Conservation (phyloP, 768 basidiomycete species). For the Boletus speciosus region DNA sequence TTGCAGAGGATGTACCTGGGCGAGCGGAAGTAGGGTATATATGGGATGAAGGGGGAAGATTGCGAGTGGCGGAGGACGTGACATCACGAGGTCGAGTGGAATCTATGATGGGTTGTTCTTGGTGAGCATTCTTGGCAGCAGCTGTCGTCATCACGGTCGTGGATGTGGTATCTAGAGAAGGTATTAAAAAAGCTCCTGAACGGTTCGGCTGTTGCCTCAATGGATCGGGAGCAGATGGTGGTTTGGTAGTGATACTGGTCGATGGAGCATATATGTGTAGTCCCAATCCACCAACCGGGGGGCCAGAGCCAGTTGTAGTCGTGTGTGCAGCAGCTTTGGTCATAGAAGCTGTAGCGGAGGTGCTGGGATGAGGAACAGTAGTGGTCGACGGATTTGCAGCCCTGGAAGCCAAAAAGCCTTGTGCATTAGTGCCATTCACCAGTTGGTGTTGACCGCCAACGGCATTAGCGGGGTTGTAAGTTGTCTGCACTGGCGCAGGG, state of each 20-base stretch:
- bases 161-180: constrained; percentile 16
- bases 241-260: constrained; percentile 8
- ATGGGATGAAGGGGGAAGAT: constrained; percentile 18
- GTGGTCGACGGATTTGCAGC: constrained; percentile 1
- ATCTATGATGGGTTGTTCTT: constrained; percentile 23
- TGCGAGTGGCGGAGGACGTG: constrained; percentile 16
- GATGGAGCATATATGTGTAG: constrained; percentile 4
- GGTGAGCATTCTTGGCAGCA: constrained; percentile 15
- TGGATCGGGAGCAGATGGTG: constrained; percentile 12
- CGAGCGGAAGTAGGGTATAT: constrained; percentile 24
- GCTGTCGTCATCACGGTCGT: constrained; percentile 9
- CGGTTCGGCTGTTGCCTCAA: constrained; percentile 21
- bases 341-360: constrained; percentile 2
- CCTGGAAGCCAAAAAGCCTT: constrained; percentile 10
- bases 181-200: constrained; percentile 7
- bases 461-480: not conserved
- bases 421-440: constrained; percentile 3
- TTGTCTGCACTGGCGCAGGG: constrained; percentile 4
- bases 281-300: constrained; percentile 5
- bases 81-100: constrained; percentile 23
- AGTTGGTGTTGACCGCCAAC: constrained; percentile 10
- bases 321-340: constrained; percentile 7
- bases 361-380: not conserved
- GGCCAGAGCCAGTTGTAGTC: constrained; percentile 3
- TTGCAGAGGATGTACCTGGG: constrained; percentile 15